Conservation (phyloP, 345 rosid genomes). For the Ricinus communis region DNA sequence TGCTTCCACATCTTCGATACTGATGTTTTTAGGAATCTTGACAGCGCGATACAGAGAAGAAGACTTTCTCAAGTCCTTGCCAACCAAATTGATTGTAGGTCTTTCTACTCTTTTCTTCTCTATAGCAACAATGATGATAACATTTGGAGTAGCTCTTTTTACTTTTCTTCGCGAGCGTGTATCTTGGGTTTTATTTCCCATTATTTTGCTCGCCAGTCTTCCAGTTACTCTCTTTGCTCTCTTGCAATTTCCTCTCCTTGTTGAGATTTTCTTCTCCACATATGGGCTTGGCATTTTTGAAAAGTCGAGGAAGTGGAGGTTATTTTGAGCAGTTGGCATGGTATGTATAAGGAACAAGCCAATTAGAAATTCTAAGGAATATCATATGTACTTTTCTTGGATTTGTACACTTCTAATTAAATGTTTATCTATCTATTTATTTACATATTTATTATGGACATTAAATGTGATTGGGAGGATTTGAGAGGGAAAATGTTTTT, state of each 20-base stretch:
- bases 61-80: constrained; percentile 33
- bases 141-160: constrained; percentile 46
- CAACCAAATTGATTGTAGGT: constrained; percentile 50
- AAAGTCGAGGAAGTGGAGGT: constrained; percentile 42
- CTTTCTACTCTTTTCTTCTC: constrained; percentile 64
- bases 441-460: too few species aligned
- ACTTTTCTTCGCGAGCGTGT: constrained; percentile 27
- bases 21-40: constrained; percentile 35
- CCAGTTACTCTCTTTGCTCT: constrained; percentile 61
- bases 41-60: constrained; percentile 36
- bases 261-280: constrained; percentile 61
- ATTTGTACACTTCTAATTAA: too few species aligned
- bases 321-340: not conserved
- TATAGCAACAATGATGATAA: constrained; percentile 64
- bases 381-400: too few species aligned
- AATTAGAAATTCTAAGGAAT: too few species aligned
- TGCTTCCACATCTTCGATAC: constrained; percentile 24
- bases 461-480: too few species aligned
- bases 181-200: constrained; percentile 43
- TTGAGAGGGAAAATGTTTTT: too few species aligned
- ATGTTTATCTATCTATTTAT: too few species aligned
- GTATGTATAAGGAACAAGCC: too few species aligned
- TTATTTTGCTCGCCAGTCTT: constrained; percentile 50
- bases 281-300: constrained; percentile 61
- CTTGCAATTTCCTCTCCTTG: constrained; percentile 62